Conservation (phyloP, 345 rosid species). For the Iberis pinnata region DNA sequence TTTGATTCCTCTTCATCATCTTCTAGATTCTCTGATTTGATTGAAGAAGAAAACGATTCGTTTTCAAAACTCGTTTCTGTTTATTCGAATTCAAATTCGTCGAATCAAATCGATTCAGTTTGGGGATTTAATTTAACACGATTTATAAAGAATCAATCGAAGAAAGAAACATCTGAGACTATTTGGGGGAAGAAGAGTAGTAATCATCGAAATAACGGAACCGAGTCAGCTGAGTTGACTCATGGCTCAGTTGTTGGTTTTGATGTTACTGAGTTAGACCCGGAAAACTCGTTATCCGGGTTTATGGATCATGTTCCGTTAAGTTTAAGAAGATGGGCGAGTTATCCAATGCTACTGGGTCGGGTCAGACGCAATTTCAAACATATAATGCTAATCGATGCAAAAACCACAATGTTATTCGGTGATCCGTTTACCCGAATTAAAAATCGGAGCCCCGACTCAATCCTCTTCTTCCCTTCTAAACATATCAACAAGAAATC, state of each 20-base stretch:
- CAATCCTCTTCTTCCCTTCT: conserved; percentile 37
- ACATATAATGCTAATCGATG: conserved; percentile 61
- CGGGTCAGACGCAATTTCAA: conserved; percentile 70
- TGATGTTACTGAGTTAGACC: conserved; percentile 71
- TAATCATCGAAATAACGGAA: not conserved
- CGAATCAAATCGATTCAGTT: conserved; percentile 28
- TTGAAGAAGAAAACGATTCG: conserved; percentile 61
- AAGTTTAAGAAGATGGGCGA: conserved; percentile 74
- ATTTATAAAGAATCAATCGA: conserved; percentile 36
- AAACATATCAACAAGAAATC: conserved; percentile 37
- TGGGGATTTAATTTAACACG: conserved; percentile 42
- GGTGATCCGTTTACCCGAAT: conserved; percentile 69
- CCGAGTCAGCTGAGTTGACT: conserved; percentile 42
- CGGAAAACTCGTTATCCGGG: conserved; percentile 79
- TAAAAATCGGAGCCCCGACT: conserved; percentile 55
- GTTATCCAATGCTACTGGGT: conserved; percentile 83
- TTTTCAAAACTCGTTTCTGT: conserved; percentile 47
- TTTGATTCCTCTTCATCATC: conserved; percentile 30
- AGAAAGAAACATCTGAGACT: conserved; percentile 47
- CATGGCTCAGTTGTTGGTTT: conserved; percentile 86
- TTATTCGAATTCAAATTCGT: conserved; percentile 24
- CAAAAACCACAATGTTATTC: conserved; percentile 40
- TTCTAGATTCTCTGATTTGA: conserved; percentile 33
- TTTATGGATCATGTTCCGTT: conserved; percentile 66
- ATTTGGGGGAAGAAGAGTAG: conserved; percentile 81